Evolutionary conservation across 2,329 filamentous ascomycete species (phyloP), one percentile per base, ranked within the genome.

Genomic region (Plenodomus biglobosus): DNA sequence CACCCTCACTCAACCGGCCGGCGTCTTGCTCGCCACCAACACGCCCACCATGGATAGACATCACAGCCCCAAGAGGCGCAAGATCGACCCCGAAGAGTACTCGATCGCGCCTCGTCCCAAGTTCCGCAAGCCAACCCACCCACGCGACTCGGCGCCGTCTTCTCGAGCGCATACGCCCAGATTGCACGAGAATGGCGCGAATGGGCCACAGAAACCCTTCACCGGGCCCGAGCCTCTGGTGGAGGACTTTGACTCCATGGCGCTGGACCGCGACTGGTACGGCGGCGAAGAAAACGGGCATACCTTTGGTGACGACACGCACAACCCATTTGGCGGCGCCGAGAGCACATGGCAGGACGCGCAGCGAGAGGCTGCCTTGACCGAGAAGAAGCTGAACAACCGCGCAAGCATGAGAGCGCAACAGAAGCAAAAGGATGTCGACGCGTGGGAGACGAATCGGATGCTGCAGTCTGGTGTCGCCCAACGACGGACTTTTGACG

Each of bases 401-500:
- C 79, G 84, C 3, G 80, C 87, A 69, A 90, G 84, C 66, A 87
- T 87, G 38, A 82, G 88, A 42, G 85, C 86, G 52, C 80, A 90
- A 48, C 90, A 96, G 73, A 89, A 92, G 62, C 90, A 96, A 70
- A 91, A 88, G 68, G 94, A 99, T 67, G 91, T 94, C 37, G 94
- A 99, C 73, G 92, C 92, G 0, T 99, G 94, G 94, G 95, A 99
- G 73, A 94, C 92, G 15, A 99, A 99, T 70, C 88, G 94, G 50
- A 97, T 99, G 94, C 80, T 99, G 52, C 94, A 92, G 1, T 96
- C 92, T 17, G 92, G 92, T 47, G 92, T 99, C 16, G 94, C 94
- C 16, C 95, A 99, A 72, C 80, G 92, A 65, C 80, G 90, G 58
- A 89, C 94, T 62, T 84, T 90, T 68, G 85, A 86, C 19, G 81